A percentile compares a stretch with the other conserved stretches of the same genome.
Conservation (phyloP, 106 monocot species). For the Apostasia ramifera region DNA sequence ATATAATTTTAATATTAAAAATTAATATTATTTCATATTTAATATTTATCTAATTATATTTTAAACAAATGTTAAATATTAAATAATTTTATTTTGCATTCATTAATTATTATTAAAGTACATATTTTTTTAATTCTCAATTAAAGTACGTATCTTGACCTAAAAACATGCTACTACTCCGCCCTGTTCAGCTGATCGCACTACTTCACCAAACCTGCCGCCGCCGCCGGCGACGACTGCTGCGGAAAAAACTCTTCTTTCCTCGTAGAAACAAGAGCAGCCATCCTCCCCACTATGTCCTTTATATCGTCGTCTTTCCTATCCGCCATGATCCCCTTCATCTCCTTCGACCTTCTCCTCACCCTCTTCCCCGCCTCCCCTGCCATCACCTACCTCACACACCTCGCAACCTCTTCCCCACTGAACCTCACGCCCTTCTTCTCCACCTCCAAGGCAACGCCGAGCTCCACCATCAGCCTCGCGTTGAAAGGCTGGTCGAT, state of each 20-base stretch:
- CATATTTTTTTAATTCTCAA: too few species aligned
- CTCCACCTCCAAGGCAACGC: constrained; percentile 29
- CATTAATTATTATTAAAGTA: too few species aligned
- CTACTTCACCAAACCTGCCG: too few species aligned
- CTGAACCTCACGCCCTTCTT: constrained; percentile 11
- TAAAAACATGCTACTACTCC: too few species aligned
- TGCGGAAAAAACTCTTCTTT: not conserved
- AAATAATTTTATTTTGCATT: too few species aligned
- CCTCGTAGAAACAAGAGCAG: not conserved
- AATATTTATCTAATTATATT: too few species aligned
- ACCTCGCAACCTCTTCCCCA: constrained; percentile 31
- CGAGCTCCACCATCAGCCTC: constrained; percentile 32
- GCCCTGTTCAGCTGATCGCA: too few species aligned
- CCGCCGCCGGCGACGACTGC: too few species aligned
- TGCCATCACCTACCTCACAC: constrained; percentile 13
- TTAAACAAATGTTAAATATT: too few species aligned
- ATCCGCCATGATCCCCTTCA: constrained; percentile 15
- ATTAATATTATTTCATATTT: too few species aligned
- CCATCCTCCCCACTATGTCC: constrained; percentile 1
- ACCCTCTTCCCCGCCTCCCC: constrained; percentile 15
- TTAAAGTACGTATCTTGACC: too few species aligned
- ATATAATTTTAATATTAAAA: too few species aligned
- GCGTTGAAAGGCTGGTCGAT: constrained; percentile 58
- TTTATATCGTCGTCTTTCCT: constrained; percentile 16
- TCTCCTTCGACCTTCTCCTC: constrained; percentile 29